Base-by-base conservation (phyloP, 1,284 basidiomycete species). In the Ustilago hordei region DNA sequence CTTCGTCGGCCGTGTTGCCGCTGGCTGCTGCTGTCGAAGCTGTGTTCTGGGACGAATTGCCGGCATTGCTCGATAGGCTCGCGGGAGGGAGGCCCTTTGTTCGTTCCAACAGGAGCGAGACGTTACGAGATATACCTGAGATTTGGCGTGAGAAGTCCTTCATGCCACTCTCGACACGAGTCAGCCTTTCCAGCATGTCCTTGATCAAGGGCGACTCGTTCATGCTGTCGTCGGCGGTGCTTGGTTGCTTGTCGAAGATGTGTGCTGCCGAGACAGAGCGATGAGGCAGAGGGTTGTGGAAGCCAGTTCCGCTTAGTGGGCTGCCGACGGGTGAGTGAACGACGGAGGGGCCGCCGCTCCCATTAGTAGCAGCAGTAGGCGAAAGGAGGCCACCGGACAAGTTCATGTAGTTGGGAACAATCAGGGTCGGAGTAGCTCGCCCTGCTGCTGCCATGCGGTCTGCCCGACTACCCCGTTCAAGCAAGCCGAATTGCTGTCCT, bases 91-190 rank as follows among this genome's bases (percentile, higher is more conserved):
- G 62, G 31, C 48, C 63, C 55, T 72, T 70, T 54, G 78, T 82
- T 43, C 91, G 90, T 69, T 94, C 92, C 45, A 94, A 88, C 60
- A 94, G 88, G 13, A 93, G 82, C 82, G 91, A 90, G 61, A 94
- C 90, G 87, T 94, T 94, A 81, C 90, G 90, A 70, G 91, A 90
- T 54, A 95, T 88, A 80, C 93, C 92, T 8, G 88, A 88, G 43
- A 94, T 88, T 79, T 93, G 91, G 8, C 90, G 89, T 80, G 92
- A 91, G 55, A 94, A 91, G 79, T 94, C 91, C 52, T 90, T 89
- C 39, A 91, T 90, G 3, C 90, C 89, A 65, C 89, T 88, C 86
- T 95, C 93, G 85, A 90, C 91, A 57, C 91, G 90, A 39, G 89
- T 86, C 50, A 95, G 89, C 38, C 93, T 91, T 71, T 93, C 92